Evolutionary conservation across 768 basidiomycete genomes (phyloP).

Genomic region (Hypholoma fasciculare): DNA sequence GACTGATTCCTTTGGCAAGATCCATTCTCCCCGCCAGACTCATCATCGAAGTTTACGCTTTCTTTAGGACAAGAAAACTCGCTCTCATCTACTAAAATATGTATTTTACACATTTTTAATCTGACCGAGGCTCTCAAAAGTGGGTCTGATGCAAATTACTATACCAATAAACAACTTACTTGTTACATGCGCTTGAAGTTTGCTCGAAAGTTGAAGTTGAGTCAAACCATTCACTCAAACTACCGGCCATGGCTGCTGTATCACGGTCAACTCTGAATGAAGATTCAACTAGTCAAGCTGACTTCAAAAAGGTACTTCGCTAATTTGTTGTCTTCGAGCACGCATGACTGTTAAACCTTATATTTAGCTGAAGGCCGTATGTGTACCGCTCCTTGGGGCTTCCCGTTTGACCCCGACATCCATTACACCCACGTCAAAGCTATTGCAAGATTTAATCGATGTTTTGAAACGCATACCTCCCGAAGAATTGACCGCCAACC

Average conservation of each 20-base stretch:
- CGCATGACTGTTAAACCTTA: not conserved
- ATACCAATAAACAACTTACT: too few species aligned
- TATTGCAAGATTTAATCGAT: slow-evolving; percentile 55
- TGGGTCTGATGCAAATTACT: too few species aligned
- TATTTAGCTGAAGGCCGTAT: slow-evolving; percentile 62
- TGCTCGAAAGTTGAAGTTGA: not conserved
- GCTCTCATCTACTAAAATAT: too few species aligned
- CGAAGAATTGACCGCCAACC: slow-evolving; percentile 47
- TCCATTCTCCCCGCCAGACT: too few species aligned
- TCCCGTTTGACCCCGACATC: slow-evolving; percentile 62
- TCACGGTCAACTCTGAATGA: not conserved
- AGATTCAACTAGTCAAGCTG: slow-evolving; percentile 13
- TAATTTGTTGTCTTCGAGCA: not conserved
- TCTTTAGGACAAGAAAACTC: too few species aligned
- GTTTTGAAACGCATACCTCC: slow-evolving; percentile 44
- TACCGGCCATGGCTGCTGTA: not conserved
- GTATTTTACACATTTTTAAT: too few species aligned
- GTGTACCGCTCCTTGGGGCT: slow-evolving; percentile 78
- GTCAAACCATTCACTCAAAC: not conserved
- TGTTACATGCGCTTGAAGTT: not conserved
- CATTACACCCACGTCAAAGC: slow-evolving; percentile 43
- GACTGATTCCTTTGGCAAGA: too few species aligned
- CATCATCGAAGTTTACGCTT: too few species aligned
- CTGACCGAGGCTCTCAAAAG: too few species aligned
- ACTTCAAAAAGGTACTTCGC: slow-evolving; percentile 22